These are phyloP conservation scores for Pittosporum tobira DNA, from an alignment of 129 eudicot species.

Conservation along the genomic window DNA sequence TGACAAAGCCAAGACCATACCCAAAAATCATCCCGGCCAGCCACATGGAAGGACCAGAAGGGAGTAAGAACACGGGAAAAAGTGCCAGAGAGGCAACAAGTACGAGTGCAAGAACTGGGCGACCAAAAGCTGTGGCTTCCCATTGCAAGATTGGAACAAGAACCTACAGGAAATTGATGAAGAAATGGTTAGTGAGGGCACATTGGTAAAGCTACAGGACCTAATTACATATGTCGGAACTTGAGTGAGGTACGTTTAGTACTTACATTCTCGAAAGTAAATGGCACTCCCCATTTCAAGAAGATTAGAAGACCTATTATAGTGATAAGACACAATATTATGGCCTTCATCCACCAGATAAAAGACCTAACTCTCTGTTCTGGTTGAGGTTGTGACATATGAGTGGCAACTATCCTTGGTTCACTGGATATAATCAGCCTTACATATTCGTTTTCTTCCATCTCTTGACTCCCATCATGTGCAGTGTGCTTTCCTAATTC, in stretches of 20 bases:
- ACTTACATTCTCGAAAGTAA: slow-evolving; percentile 75
- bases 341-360: slow-evolving; percentile 69
- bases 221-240: background rate
- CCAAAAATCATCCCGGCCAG: slow-evolving; percentile 95
- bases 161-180: slow-evolving; percentile 35
- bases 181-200: slow-evolving; percentile 6
- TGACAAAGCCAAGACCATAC: slow-evolving; percentile 75
- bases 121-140: slow-evolving; percentile 86
- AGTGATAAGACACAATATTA: slow-evolving; percentile 34
- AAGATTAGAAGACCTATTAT: slow-evolving; percentile 31
- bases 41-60: slow-evolving; percentile 97
- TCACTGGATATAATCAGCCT: slow-evolving; percentile 61
- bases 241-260: background rate
- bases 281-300: slow-evolving; percentile 86
- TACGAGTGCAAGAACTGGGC: slow-evolving; percentile 76
- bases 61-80: slow-evolving; percentile 73
- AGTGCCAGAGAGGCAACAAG: slow-evolving; percentile 73
- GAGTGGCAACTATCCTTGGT: slow-evolving; percentile 31
- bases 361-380: slow-evolving; percentile 26
- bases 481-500: slow-evolving; percentile 27
- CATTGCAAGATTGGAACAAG: slow-evolving; percentile 70
- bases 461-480: slow-evolving; percentile 25
- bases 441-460: slow-evolving; percentile 66
- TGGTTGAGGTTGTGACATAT: slow-evolving; percentile 30
- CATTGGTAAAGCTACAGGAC: background rate